Base-by-base conservation (phyloP, 2,329 filamentous ascomycete genomes). In the Pyrenophora seminiperda region DNA sequence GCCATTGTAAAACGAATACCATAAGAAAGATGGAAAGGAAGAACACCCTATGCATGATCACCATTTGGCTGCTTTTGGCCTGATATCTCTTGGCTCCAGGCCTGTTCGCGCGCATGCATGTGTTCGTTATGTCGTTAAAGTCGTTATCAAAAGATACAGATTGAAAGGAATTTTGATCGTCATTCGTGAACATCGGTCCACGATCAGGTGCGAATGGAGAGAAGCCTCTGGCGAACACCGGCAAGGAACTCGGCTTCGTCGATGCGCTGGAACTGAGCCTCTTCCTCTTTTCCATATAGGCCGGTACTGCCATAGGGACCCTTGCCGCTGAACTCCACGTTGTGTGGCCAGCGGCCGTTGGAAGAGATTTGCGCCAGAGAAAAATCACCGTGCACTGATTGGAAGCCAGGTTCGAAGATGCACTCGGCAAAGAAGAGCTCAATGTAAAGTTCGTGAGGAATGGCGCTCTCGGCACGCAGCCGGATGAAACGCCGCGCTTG, bases 361-460 rank as follows among this genome's bases (percentile, higher is more conserved):
- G 73, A 75, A 1, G 68, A 61, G 7, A 78, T 59, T 53, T 77
- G 72, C 2, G 76, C 73, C 11, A 77, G 60, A 18, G 75, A 68
- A 54, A 81, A 79, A 48, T 79, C 77, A 40, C 77, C 78, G 43
- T 81, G 78, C 9, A 80, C 78, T 10, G 76, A 62, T 13, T 66
- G 59, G 53, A 74, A 73, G 38, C 72, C 73, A 0, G 77, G 77
- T 49, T 79, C 76, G 62, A 81, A 81, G 57, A 81, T 80, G 66
- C 74, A 77, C 51, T 78, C 77, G 2, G 76, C 76, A 59, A 79
- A 80, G 72, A 81, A 81, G 20, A 81, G 65, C 57, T 81, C 77
- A 38, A 79, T 69, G 46, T 73, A 74, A 2, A 81, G 71, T 19
- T 75, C 67, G 20, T 58, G 63, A 6, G 72, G 72, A 24, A 72